These are phyloP conservation scores for Diaporthe velutina DNA, from an alignment of 2,329 filamentous ascomycete species.

Conservation along the genomic window DNA sequence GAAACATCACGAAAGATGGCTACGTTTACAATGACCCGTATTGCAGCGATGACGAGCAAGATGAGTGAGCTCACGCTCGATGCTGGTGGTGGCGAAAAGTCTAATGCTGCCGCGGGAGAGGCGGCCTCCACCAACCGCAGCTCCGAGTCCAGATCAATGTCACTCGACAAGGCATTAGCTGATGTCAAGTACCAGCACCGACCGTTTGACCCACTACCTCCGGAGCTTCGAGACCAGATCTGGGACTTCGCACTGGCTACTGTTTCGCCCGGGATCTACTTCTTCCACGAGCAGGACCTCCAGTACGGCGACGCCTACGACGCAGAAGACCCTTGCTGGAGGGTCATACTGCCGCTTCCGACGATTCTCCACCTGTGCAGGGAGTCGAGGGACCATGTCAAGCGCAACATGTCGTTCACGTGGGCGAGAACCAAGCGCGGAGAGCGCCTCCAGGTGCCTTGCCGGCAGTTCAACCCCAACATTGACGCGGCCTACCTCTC, in stretches of 20 bases:
- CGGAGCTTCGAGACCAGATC: constrained; percentile 8
- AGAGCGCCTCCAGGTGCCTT: neutral
- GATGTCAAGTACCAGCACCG: neutral
- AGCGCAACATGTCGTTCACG: neutral
- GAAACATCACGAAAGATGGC: neutral
- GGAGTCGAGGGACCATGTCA: neutral
- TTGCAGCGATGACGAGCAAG: neutral
- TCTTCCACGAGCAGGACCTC: constrained; percentile 28
- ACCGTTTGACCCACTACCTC: constrained; percentile 4
- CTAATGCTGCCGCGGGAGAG: neutral
- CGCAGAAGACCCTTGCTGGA: neutral
- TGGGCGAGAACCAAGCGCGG: constrained; percentile 19
- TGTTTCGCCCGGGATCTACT: constrained; percentile 5
- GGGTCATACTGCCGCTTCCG: constrained; percentile 1
- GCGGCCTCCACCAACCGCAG: neutral
- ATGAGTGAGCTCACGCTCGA: constrained; percentile 8
- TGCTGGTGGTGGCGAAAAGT: neutral
- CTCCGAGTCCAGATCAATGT: neutral
- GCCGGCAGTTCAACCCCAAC: constrained; percentile 13
- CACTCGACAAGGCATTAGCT: neutral
- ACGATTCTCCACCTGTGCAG: constrained; percentile 4
- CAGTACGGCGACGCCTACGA: neutral
- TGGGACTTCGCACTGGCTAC: constrained; percentile 15
- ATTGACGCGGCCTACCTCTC: constrained; percentile 19
- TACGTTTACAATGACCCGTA: neutral